Evolutionary conservation across 768 basidiomycete species (phyloP), one percentile per base, ranked within the genome.

Genomic region (Mycena metata): DNA sequence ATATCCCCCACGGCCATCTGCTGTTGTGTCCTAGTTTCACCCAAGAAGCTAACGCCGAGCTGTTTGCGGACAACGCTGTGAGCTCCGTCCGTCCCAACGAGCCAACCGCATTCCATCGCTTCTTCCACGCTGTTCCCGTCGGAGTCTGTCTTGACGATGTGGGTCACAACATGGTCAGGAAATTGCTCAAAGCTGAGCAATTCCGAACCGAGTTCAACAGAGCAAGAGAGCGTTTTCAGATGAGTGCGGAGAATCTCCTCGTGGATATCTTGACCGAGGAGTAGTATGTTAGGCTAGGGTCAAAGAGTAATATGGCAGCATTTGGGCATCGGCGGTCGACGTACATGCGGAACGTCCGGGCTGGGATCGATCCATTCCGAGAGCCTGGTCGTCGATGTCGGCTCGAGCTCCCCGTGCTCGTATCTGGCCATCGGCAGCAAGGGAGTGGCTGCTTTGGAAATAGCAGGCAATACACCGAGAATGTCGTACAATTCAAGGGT

Each of bases 51-150:
- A 5, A 87, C 67, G 0, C 83, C 84, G 6, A 85, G 77, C 42
- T 74, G 71, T 58, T 82, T 83, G 39, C 86, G 76, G 6, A 79
- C 78, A 7, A 77, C 49, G 11, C 83, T 83, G 36, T 35, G 74
- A 0, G 82, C 84, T 11, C 84, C 83, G 61, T 85, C 86, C 0
- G 80, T 75, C 2, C 84, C 84, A 16, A 86, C 73, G 0, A 87
- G 68, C 69, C 76, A 85, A 1, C 76, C 72, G 42, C 69, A 73
- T 10, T 65, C 70, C 12, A 77, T 65, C 2, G 56, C 75, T 63
- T 85, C 82, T n/a, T 62, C 50, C 0, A 52, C 50, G 33, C 77
- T 76, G 23, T 74, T 30, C 1, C 72, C 79, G 1, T 76, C 68
- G 16, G 45, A 30, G 16, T 55, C 49, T 8, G 39, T 56, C 52